phyloP scores from a whole-genome alignment of 116 monocot genomes.

The Dioscorea cayenensis region DNA sequence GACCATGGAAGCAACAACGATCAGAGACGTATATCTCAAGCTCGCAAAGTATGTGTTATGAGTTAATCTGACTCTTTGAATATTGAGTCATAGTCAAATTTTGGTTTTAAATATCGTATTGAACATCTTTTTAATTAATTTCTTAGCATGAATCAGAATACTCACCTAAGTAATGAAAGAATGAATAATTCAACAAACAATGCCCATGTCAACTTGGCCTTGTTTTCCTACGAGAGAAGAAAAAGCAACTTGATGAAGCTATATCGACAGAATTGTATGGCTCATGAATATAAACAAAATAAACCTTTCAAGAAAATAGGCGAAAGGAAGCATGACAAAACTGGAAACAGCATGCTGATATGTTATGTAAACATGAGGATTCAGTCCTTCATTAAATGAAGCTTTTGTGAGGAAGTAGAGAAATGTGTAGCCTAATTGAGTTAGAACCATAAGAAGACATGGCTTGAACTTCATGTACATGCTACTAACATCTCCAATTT shows the following conservation, averaged over 20 bases:
- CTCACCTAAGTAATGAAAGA: conserved; percentile 77
- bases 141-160: neutral
- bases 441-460: conserved; percentile 56
- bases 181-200: conserved; percentile 73
- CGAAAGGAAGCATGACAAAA: conserved; percentile 54
- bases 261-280: neutral
- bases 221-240: conserved; percentile 32
- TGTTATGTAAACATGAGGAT: conserved; percentile 61
- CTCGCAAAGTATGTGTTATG: conserved; percentile 91
- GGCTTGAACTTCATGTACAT: conserved; percentile 47
- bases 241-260: neutral
- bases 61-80: conserved; percentile 62
- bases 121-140: neutral
- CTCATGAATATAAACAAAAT: neutral
- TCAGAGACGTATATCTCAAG: conserved; percentile 75
- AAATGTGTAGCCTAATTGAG: conserved; percentile 62
- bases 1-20: conserved; percentile 66
- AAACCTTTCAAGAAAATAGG: conserved; percentile 76
- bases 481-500: neutral
- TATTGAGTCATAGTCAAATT: neutral
- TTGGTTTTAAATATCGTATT: neutral
- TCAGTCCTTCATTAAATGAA: conserved; percentile 66
- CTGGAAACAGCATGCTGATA: conserved; percentile 53
- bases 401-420: conserved; percentile 84
- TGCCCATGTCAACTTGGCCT: conserved; percentile 82